These are phyloP conservation scores for Falciphora oryzae DNA, from an alignment of 2,329 filamentous ascomycete genomes.

Conservation along the genomic window DNA sequence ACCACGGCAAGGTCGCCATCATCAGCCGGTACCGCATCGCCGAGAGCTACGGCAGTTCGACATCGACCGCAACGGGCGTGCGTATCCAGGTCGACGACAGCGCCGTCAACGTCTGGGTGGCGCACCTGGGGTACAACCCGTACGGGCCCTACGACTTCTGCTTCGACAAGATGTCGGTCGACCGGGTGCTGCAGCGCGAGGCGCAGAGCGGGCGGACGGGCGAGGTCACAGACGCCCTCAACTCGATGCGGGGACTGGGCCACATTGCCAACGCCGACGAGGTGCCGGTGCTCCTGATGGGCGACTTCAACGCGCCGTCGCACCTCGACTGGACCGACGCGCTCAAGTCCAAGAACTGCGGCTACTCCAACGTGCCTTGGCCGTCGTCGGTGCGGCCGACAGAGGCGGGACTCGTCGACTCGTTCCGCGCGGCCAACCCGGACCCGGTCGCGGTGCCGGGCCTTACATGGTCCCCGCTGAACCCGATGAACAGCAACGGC, in stretches of 20 bases:
- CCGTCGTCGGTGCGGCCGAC: slow-evolving; percentile 31
- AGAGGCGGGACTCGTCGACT: slow-evolving; percentile 33
- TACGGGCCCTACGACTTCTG: slow-evolving; percentile 40
- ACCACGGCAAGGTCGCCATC: slow-evolving; percentile 28
- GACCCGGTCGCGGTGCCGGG: slow-evolving; percentile 28
- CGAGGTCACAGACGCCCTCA: slow-evolving; percentile 30
- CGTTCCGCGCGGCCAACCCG: slow-evolving; percentile 30
- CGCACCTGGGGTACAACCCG: slow-evolving; percentile 31
- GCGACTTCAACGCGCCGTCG: slow-evolving; percentile 39
- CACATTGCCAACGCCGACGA: slow-evolving; percentile 25
- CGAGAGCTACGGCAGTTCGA: slow-evolving; percentile 20
- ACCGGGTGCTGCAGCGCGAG: slow-evolving; percentile 29
- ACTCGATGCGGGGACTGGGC: slow-evolving; percentile 22
- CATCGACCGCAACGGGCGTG: slow-evolving; percentile 22
- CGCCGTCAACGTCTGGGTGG: slow-evolving; percentile 29
- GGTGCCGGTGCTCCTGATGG: slow-evolving; percentile 30
- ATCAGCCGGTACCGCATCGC: slow-evolving; percentile 35
- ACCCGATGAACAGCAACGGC: slow-evolving; percentile 23
- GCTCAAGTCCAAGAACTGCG: slow-evolving; percentile 29
- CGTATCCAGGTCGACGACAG: slow-evolving; percentile 29
- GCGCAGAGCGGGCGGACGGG: slow-evolving; percentile 30
- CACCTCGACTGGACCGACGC: slow-evolving; percentile 35
- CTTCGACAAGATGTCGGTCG: slow-evolving; percentile 28
- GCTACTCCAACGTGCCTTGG: slow-evolving; percentile 29
- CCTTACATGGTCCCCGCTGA: slow-evolving; percentile 36